Evolutionary conservation across 1,284 basidiomycete species (phyloP).

Genomic region (Irpex lacteus): DNA sequence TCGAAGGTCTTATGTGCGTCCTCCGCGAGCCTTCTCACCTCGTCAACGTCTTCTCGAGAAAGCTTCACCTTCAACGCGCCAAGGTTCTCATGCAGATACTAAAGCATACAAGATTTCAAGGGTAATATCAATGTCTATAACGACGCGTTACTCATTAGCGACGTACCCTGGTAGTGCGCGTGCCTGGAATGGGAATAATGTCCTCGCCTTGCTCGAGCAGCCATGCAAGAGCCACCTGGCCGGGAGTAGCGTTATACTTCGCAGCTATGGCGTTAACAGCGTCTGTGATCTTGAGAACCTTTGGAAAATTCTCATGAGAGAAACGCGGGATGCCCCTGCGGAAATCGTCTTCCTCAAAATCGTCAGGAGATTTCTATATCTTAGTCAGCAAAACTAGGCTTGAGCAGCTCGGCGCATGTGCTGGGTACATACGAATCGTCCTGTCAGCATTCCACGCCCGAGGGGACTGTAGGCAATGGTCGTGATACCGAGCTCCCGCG

Average conservation of each 20-base stretch:
- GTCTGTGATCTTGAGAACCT: slow-evolving; percentile 36
- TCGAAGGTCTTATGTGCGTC: not conserved
- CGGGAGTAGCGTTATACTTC: slow-evolving; percentile 29
- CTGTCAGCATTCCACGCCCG: slow-evolving; percentile 39
- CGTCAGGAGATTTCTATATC: slow-evolving; percentile 41
- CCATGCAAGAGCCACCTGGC: slow-evolving; percentile 42
- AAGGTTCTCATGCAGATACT: slow-evolving; percentile 5
- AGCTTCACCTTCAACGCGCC: slow-evolving; percentile 2
- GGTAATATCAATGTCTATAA: not conserved
- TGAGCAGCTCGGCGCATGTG: not conserved
- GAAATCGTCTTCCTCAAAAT: slow-evolving; percentile 51
- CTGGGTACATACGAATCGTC: slow-evolving; percentile 23
- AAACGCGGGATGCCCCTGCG: slow-evolving; percentile 32
- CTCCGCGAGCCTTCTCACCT: not conserved
- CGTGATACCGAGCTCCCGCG: slow-evolving; percentile 29
- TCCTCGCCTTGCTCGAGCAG: slow-evolving; percentile 32
- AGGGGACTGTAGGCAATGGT: slow-evolving; percentile 42
- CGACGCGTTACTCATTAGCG: not conserved
- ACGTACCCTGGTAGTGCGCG: slow-evolving; percentile 2
- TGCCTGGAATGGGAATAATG: slow-evolving; percentile 35
- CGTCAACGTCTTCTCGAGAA: not conserved
- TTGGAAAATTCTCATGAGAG: slow-evolving; percentile 35
- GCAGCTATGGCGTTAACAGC: slow-evolving; percentile 28
- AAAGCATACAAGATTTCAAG: not conserved
- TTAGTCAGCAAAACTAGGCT: not conserved